A percentile compares a stretch with the other conserved stretches of the same genome.
These are phyloP conservation scores for Leucosporidium creatinivorum DNA, from an alignment of 768 basidiomycete genomes.

Conservation along the genomic window DNA sequence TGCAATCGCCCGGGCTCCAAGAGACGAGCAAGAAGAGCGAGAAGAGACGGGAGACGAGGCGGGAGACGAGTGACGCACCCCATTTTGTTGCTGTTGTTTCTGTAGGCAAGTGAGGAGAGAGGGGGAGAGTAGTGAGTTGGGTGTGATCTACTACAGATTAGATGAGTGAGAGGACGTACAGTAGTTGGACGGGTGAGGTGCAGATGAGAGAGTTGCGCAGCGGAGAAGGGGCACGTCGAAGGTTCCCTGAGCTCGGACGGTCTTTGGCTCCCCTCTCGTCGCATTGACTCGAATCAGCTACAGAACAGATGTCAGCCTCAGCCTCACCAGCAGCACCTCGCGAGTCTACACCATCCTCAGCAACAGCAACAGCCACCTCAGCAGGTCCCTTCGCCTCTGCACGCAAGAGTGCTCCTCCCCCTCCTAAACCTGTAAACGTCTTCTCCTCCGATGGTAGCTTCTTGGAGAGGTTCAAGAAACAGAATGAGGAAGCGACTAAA, in stretches of 20 bases:
- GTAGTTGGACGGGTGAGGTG: neutral
- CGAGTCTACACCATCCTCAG: constrained; percentile 1
- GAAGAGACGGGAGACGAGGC: too few species aligned
- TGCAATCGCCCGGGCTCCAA: too few species aligned
- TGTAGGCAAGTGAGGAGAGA: too few species aligned
- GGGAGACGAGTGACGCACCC: too few species aligned
- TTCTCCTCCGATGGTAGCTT: constrained; percentile 25
- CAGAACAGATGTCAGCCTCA: neutral
- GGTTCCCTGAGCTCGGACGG: neutral
- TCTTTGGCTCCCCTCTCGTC: too few species aligned
- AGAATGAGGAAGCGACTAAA: neutral
- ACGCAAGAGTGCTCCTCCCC: neutral
- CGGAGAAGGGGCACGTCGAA: neutral
- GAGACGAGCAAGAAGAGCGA: too few species aligned
- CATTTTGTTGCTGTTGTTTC: too few species aligned
- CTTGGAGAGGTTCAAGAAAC: constrained; percentile 22
- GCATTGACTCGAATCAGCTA: too few species aligned
- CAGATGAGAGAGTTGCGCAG: neutral
- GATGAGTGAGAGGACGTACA: neutral
- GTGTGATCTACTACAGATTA: too few species aligned
- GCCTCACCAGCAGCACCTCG: neutral
- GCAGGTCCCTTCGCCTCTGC: neutral
- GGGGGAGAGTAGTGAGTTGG: too few species aligned
- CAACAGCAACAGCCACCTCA: neutral
- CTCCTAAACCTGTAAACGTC: neutral